Percentiles rank a stretch among this genome's conserved stretches.
phyloP scores from a whole-genome alignment of 2,329 filamentous ascomycete genomes.

The Coleophoma eucalyptorum region DNA sequence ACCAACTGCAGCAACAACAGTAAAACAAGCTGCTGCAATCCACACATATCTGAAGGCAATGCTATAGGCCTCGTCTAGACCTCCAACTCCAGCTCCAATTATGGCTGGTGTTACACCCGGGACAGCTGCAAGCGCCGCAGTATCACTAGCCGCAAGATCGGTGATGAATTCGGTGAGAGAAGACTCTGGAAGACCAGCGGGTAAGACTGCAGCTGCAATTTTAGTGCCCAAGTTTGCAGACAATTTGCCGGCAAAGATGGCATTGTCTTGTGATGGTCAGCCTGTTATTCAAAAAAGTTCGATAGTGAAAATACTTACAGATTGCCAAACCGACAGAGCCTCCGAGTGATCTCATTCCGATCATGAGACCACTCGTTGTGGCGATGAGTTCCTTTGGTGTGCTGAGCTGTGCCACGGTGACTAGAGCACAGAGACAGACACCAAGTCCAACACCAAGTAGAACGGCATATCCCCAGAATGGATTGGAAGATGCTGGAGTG shows the following conservation, averaged over 20 bases:
- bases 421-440: conserved; percentile 29
- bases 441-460: conserved; percentile 31
- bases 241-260: conserved; percentile 26
- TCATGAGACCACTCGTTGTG: conserved; percentile 28
- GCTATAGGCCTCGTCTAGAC: conserved; percentile 25
- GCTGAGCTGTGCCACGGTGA: conserved; percentile 34
- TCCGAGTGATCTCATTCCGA: conserved; percentile 37
- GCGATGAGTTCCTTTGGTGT: conserved; percentile 32
- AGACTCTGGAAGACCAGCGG: conserved; percentile 21
- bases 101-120: conserved; percentile 26
- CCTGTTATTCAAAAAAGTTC: background rate
- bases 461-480: conserved; percentile 33
- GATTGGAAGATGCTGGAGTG: conserved; percentile 13
- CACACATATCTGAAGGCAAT: conserved; percentile 29
- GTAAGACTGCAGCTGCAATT: conserved; percentile 27
- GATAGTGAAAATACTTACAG: conserved; percentile 8
- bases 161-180: conserved; percentile 23
- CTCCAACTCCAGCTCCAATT: conserved; percentile 22
- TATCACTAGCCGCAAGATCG: conserved; percentile 22
- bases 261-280: conserved; percentile 18
- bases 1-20: conserved; percentile 20
- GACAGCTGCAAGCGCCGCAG: conserved; percentile 20
- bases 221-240: conserved; percentile 24
- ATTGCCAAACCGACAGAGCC: conserved; percentile 46
- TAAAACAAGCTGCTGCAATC: conserved; percentile 28